A percentile compares a stretch with the other conserved stretches of the same genome.
Conservation (phyloP, 805 yeast species). For the Metschnikowia hibisci region DNA sequence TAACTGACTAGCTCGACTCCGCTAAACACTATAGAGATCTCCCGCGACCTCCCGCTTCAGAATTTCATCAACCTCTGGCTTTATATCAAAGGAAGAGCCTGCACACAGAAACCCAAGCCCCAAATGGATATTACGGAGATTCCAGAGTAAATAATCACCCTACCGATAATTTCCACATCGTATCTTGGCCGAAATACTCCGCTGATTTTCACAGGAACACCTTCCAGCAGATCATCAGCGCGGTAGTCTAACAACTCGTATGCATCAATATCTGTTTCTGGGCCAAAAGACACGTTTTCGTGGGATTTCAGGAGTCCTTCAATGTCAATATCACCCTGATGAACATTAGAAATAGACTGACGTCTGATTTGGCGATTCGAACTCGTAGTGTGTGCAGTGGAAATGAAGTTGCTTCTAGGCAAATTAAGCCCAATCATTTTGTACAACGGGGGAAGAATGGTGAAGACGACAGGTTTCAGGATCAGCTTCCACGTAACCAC, state of each 20-base stretch:
- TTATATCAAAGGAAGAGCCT: slow-evolving; percentile 9
- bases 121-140: slow-evolving; percentile 56
- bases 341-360: slow-evolving; percentile 38
- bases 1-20: not conserved
- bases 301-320: slow-evolving; percentile 25
- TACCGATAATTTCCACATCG: slow-evolving; percentile 72
- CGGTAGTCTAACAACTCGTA: slow-evolving; percentile 39
- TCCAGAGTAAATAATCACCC: slow-evolving; percentile 79
- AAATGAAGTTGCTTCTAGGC: slow-evolving; percentile 35
- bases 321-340: slow-evolving; percentile 8
- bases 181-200: slow-evolving; percentile 59
- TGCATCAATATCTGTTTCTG: slow-evolving; percentile 38
- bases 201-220: slow-evolving; percentile 19
- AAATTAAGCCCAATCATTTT: slow-evolving; percentile 35
- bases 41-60: too few species aligned
- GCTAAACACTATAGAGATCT: too few species aligned
- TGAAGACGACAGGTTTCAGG: slow-evolving; percentile 63
- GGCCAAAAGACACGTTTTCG: slow-evolving; percentile 31
- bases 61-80: not conserved
- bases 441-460: slow-evolving; percentile 58
- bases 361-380: slow-evolving; percentile 34
- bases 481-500: slow-evolving; percentile 72
- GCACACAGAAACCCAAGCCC: slow-evolving; percentile 32
- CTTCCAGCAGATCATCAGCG: slow-evolving; percentile 2
- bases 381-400: slow-evolving; percentile 35